A percentile compares a stretch with the other conserved stretches of the same genome.
Evolutionary conservation across 2,329 filamentous ascomycete species (phyloP).

Genomic region (Ophiosphaerella narmari): DNA sequence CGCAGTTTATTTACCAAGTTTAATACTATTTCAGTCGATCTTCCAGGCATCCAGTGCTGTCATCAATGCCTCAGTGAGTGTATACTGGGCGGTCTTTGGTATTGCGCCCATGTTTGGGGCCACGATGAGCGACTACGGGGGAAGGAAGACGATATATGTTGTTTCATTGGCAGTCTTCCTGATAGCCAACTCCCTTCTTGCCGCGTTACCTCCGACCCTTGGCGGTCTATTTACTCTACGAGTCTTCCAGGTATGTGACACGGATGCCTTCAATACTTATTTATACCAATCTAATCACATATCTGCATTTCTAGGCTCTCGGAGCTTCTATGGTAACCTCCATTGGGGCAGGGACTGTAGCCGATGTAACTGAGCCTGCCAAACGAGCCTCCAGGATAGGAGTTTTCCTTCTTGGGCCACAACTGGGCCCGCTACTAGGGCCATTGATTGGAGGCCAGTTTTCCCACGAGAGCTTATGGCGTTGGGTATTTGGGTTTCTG

Average conservation of each 20-base stretch:
- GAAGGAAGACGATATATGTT: constrained; percentile 46
- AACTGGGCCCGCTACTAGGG: constrained; percentile 48
- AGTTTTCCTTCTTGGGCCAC: constrained; percentile 47
- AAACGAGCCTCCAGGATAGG: constrained; percentile 45
- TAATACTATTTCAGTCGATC: constrained; percentile 39
- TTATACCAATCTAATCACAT: background rate
- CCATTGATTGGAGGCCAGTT: constrained; percentile 48
- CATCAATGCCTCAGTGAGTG: constrained; percentile 49
- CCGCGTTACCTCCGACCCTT: constrained; percentile 41
- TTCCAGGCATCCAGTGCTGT: constrained; percentile 40
- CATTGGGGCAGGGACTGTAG: constrained; percentile 48
- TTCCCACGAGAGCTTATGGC: constrained; percentile 37
- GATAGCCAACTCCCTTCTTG: constrained; percentile 42
- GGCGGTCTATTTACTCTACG: constrained; percentile 44
- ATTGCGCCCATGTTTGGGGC: constrained; percentile 46
- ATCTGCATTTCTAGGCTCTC: constrained; percentile 23
- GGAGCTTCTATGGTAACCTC: constrained; percentile 47
- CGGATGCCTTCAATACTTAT: background rate
- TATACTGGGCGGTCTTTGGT: constrained; percentile 50
- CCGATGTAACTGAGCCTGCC: constrained; percentile 45
- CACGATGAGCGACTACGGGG: constrained; percentile 41
- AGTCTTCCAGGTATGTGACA: constrained; percentile 37
- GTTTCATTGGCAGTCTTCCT: constrained; percentile 44
- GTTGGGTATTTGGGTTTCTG: constrained; percentile 49
- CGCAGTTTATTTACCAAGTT: constrained; percentile 47